Base-by-base conservation (phyloP, 208 protist genomes). In the Acanthamoeba healyi region DNA sequence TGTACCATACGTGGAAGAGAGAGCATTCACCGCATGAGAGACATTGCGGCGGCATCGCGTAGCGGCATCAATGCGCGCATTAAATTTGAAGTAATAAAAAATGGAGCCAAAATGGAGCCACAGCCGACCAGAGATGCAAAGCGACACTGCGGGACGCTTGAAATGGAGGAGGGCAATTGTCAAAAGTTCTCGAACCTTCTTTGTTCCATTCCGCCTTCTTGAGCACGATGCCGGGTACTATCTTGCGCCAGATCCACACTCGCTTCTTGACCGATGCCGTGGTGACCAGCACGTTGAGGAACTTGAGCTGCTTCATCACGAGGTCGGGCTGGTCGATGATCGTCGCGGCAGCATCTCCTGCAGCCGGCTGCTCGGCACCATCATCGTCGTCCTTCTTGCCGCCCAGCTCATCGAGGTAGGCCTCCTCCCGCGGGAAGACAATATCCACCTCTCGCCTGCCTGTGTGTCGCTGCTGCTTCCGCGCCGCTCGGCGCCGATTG, bases 241-340 rank as follows among this genome's bases (percentile, higher is more conserved):
- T 84, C 49, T 94, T 94, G 44, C 72, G 65, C 90, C 90, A 94
- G 26, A 94, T 40, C 90, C 90, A 94, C 29, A 94, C 44, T 26
- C 90, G 61, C 90, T 67, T 79, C 46, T 94, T 94, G 14, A 86
- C n/a, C 24, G 90, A 94, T 15, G 90, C 19, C 29, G 70, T 54
- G 42, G 70, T 84, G 26, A 94, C 90, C 19, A 86, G 24, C 22
- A 63, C 36, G 15, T 84, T 67, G 24, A 94, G 7, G 32, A 94
- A 94, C 34, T 58, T 58, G 49, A 94, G 72, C 49, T 94, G 44
- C 67, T 84, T 94, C 49, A 92, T 61, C 42, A 86, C 77, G 19
- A 61, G 34, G 26, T 79, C 40, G 5, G 77, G 40, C 77, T 51
- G 77, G 61, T 58, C 38, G 32, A 22, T 44, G 38, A 38, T 44